phyloP scores from a whole-genome alignment of 495 filamentous ascomycete genomes.

The Penicillium canariense region DNA sequence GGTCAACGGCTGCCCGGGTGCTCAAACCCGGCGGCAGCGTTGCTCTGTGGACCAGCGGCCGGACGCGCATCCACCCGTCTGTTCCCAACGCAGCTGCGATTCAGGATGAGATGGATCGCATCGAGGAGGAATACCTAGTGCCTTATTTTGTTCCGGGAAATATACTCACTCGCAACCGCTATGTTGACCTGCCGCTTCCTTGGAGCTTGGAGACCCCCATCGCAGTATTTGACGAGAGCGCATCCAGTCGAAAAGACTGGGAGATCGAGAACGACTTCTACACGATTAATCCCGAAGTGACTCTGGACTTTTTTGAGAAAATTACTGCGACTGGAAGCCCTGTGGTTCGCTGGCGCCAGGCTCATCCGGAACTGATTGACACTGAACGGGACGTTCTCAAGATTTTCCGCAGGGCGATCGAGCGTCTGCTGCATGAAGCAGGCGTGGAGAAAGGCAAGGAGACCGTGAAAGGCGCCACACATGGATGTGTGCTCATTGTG shows the following conservation, averaged over 20 bases:
- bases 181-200: constrained; percentile 47
- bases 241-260: constrained; percentile 45
- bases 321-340: constrained; percentile 39
- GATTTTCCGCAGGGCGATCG: constrained; percentile 20
- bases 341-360: constrained; percentile 50
- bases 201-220: constrained; percentile 42
- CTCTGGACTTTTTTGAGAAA: constrained; percentile 34
- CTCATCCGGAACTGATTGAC: constrained; percentile 33
- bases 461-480: constrained; percentile 1
- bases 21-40: constrained; percentile 57
- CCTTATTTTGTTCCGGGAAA: constrained; percentile 41
- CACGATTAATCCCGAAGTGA: constrained; percentile 15
- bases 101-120: constrained; percentile 27
- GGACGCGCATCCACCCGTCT: constrained; percentile 25
- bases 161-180: constrained; percentile 30
- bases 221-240: constrained; percentile 36
- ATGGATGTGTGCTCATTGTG: constrained; percentile 11
- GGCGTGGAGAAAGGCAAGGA: constrained; percentile 22
- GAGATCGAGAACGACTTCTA: constrained; percentile 14
- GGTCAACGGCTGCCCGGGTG: constrained; percentile 44
- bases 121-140: constrained; percentile 28
- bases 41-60: constrained; percentile 47
- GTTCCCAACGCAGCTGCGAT: constrained; percentile 34
- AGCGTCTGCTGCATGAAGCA: constrained; percentile 19
- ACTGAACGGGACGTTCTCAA: constrained; percentile 29